phyloP scores from a whole-genome alignment of 2,329 filamentous ascomycete genomes.

The Phaeosphaeriaceae sp. region DNA sequence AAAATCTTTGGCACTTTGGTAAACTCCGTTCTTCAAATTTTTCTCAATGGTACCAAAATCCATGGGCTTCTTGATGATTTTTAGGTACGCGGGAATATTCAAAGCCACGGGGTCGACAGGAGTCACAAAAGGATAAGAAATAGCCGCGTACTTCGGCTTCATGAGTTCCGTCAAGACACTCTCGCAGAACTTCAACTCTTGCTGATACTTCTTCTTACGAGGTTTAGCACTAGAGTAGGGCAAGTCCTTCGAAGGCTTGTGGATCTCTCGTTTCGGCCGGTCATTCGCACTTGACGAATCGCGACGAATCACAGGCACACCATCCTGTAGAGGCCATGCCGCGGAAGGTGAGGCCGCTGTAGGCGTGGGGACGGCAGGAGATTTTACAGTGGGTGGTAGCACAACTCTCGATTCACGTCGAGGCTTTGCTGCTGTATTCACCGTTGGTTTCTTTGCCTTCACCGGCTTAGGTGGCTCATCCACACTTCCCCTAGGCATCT shows the following conservation, averaged over 20 bases:
- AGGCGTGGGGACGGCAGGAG: conserved; percentile 49
- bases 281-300: conserved; percentile 80
- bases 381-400: conserved; percentile 50
- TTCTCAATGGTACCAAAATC: conserved; percentile 81
- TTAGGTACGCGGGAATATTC: conserved; percentile 92
- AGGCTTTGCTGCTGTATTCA: conserved; percentile 40
- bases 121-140: conserved; percentile 76
- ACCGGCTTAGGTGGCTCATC: conserved; percentile 67
- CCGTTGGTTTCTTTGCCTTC: conserved; percentile 49
- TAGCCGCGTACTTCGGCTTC: conserved; percentile 70
- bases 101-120: conserved; percentile 94
- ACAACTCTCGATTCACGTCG: conserved; percentile 57
- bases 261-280: conserved; percentile 90
- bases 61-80: conserved; percentile 96
- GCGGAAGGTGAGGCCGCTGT: conserved; percentile 52
- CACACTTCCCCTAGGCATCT: conserved; percentile 61
- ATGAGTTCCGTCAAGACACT: conserved; percentile 79
- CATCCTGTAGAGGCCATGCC: conserved; percentile 78
- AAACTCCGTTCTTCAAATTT: conserved; percentile 79
- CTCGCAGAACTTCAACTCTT: conserved; percentile 89
- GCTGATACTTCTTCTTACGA: conserved; percentile 87
- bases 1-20: conserved; percentile 83
- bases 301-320: conserved; percentile 81
- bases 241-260: conserved; percentile 88
- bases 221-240: conserved; percentile 82